These are phyloP conservation scores for Physcia stellaris DNA, from an alignment of 495 filamentous ascomycete species.

Conservation along the genomic window DNA sequence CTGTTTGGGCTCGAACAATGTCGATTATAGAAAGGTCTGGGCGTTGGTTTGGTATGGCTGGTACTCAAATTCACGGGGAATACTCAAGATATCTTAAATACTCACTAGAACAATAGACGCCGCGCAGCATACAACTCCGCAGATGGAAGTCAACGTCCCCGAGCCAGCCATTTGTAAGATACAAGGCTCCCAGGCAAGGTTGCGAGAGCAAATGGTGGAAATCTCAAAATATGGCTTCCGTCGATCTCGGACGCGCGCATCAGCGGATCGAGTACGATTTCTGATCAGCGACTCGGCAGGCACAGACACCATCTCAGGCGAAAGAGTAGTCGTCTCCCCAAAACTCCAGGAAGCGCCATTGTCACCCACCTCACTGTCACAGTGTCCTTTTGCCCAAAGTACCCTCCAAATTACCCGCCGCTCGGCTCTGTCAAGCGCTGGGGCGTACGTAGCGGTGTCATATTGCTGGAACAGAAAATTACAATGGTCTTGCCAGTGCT, in stretches of 20 bases:
- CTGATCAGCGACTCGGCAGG: background rate
- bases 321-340: background rate
- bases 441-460: constrained; percentile 8
- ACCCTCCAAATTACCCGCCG: background rate
- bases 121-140: too few species aligned
- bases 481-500: too few species aligned
- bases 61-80: too few species aligned
- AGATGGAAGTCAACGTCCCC: too few species aligned
- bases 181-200: background rate
- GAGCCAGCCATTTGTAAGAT: background rate
- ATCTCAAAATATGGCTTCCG: background rate
- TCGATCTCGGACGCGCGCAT: background rate
- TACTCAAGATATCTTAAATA: too few species aligned
- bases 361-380: background rate
- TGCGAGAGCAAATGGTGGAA: background rate
- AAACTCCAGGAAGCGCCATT: background rate
- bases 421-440: background rate
- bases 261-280: background rate
- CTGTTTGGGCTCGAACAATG: too few species aligned
- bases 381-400: background rate
- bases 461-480: constrained; percentile 10
- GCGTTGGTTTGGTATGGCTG: too few species aligned
- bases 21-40: too few species aligned
- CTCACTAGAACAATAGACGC: too few species aligned
- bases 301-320: background rate